Conservation (phyloP, 768 basidiomycete species). For the Tricholoma saponaceum region DNA sequence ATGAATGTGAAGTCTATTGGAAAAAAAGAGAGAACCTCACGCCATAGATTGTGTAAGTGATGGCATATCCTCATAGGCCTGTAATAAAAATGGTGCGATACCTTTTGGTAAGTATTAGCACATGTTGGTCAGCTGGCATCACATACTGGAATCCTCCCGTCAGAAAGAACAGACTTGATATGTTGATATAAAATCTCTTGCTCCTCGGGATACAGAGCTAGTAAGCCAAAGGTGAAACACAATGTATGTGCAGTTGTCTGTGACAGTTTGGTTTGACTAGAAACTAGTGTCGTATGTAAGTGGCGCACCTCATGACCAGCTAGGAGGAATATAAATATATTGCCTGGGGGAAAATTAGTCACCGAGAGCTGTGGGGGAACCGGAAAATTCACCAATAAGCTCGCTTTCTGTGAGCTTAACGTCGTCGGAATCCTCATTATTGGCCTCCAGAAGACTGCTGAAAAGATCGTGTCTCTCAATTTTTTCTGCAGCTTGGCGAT, state of each 20-base stretch:
- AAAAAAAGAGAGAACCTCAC: constrained; percentile 16
- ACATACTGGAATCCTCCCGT: constrained; percentile 28
- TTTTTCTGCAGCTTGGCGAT: constrained; percentile 31
- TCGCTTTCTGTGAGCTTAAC: constrained; percentile 39
- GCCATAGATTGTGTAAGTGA: constrained; percentile 34
- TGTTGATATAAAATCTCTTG: constrained; percentile 42
- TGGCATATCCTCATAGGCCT: constrained; percentile 40
- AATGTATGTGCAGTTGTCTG: constrained; percentile 38
- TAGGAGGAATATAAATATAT: constrained; percentile 50
- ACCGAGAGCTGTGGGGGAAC: background rate
- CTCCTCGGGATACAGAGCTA: constrained; percentile 38
- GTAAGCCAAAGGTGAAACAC: constrained; percentile 31
- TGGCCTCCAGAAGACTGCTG: constrained; percentile 47
- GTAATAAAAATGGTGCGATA: background rate
- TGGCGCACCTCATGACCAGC: constrained; percentile 56
- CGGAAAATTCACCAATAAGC: constrained; percentile 27
- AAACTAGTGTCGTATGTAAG: background rate
- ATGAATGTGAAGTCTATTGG: background rate
- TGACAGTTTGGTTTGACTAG: background rate
- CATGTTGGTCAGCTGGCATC: background rate
- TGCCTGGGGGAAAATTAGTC: constrained; percentile 21
- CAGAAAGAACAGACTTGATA: constrained; percentile 25
- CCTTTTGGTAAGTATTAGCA: background rate
- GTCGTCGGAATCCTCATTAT: constrained; percentile 27
- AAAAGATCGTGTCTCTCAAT: constrained; percentile 48